These are phyloP conservation scores for Dendrobium catenatum DNA, from an alignment of 106 monocot species.

Conservation along the genomic window DNA sequence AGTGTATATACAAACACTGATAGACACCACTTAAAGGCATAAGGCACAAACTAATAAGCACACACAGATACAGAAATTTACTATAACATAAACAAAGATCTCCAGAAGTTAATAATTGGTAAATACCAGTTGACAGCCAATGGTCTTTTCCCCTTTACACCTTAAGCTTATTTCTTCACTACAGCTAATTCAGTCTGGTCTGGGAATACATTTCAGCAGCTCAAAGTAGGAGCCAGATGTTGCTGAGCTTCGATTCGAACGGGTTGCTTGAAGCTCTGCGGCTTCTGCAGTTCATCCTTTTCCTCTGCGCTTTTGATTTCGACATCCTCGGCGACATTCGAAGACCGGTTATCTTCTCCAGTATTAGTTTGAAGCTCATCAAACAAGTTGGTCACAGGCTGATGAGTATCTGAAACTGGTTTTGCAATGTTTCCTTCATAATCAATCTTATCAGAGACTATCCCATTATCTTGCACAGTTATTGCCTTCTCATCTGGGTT, in stretches of 20 bases:
- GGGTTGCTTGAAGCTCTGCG: background rate
- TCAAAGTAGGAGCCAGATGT: slow-evolving; percentile 8
- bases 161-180: background rate
- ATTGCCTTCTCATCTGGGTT: background rate
- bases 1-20: background rate
- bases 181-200: background rate
- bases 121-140: background rate
- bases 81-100: slow-evolving; percentile 3
- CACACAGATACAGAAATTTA: background rate
- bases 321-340: background rate
- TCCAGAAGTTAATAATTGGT: background rate
- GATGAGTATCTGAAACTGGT: background rate
- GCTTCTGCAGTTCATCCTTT: background rate
- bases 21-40: background rate
- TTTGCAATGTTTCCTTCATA: background rate
- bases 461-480: background rate
- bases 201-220: background rate
- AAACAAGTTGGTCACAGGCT: background rate
- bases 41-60: background rate
- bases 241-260: slow-evolving; percentile 3
- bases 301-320: background rate
- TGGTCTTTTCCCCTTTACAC: background rate
- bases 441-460: background rate
- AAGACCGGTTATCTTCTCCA: background rate
- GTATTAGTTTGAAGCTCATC: background rate